Conservation (phyloP, 768 basidiomycete species). For the Gymnopilus dilepis region DNA sequence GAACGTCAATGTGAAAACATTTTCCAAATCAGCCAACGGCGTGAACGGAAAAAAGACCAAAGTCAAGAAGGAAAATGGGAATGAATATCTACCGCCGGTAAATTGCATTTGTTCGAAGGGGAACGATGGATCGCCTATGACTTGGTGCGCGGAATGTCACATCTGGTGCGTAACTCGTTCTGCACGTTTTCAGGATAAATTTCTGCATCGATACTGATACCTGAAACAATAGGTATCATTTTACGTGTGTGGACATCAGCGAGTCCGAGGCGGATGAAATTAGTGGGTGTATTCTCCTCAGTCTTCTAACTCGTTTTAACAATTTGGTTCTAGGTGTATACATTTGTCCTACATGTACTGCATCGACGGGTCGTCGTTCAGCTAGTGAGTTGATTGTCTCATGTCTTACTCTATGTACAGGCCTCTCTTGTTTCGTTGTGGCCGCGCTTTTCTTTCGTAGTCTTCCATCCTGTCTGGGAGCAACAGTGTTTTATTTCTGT, state of each 20-base stretch:
- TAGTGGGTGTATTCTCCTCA: conserved; percentile 53
- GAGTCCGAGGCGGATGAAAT: conserved; percentile 77
- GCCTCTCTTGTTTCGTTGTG: conserved; percentile 28
- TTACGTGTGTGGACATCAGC: conserved; percentile 70
- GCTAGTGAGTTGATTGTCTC: conserved; percentile 71
- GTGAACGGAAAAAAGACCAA: conserved; percentile 14
- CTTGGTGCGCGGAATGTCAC: conserved; percentile 70
- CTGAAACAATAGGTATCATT: conserved; percentile 72
- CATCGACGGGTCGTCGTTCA: conserved; percentile 66
- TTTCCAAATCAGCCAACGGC: conserved; percentile 13
- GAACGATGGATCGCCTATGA: conserved; percentile 85
- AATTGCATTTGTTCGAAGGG: conserved; percentile 70
- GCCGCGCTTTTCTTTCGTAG: conserved; percentile 34
- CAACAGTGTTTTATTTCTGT: conserved; percentile 30
- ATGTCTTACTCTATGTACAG: conserved; percentile 35
- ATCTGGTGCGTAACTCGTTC: conserved; percentile 59
- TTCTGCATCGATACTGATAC: conserved; percentile 1
- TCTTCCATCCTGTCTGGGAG: conserved; percentile 30
- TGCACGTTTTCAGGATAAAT: conserved; percentile 4
- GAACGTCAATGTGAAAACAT: conserved; percentile 11
- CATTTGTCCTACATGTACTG: conserved; percentile 56
- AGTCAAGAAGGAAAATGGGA: conserved; percentile 28
- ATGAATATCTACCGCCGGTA: conserved; percentile 29
- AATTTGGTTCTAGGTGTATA: conserved; percentile 56
- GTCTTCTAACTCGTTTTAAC: conserved; percentile 16